These are phyloP conservation scores for Aspergillus versicolor DNA, from an alignment of 2,329 filamentous ascomycete genomes.

Conservation along the genomic window DNA sequence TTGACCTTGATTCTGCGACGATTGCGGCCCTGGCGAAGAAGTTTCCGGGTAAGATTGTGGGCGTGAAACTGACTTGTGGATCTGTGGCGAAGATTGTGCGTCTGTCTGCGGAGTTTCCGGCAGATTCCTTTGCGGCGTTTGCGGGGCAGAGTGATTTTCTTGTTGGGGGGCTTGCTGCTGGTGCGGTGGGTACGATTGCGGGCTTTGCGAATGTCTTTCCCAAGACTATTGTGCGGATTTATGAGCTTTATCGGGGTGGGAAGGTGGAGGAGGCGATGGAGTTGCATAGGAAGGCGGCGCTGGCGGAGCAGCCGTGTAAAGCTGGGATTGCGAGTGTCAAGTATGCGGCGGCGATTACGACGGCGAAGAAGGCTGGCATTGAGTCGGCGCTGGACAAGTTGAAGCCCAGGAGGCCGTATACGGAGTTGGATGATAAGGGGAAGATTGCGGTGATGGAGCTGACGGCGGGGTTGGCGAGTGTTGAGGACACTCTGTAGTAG, in stretches of 20 bases:
- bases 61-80: constrained; percentile 66
- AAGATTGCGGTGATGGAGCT: constrained; percentile 44
- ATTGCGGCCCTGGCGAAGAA: constrained; percentile 55
- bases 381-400: constrained; percentile 59
- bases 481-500: constrained; percentile 34
- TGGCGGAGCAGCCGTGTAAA: constrained; percentile 67
- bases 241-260: constrained; percentile 59
- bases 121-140: constrained; percentile 63
- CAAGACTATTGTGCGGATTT: constrained; percentile 57
- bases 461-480: constrained; percentile 41
- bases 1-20: constrained; percentile 66
- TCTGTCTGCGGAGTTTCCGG: constrained; percentile 52
- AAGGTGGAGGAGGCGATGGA: constrained; percentile 58
- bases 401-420: constrained; percentile 61
- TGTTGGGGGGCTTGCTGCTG: constrained; percentile 53
- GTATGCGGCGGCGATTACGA: constrained; percentile 63
- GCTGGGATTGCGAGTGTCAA: constrained; percentile 67
- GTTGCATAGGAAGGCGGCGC: constrained; percentile 61
- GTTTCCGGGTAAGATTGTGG: constrained; percentile 54
- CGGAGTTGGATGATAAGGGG: constrained; percentile 44
- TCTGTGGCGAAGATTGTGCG: constrained; percentile 62
- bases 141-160: constrained; percentile 73
- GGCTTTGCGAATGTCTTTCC: constrained; percentile 61
- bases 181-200: constrained; percentile 56
- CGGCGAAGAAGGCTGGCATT: constrained; percentile 60